phyloP scores from a whole-genome alignment of 2,329 filamentous ascomycete species.

The Dendryphion nanum region DNA sequence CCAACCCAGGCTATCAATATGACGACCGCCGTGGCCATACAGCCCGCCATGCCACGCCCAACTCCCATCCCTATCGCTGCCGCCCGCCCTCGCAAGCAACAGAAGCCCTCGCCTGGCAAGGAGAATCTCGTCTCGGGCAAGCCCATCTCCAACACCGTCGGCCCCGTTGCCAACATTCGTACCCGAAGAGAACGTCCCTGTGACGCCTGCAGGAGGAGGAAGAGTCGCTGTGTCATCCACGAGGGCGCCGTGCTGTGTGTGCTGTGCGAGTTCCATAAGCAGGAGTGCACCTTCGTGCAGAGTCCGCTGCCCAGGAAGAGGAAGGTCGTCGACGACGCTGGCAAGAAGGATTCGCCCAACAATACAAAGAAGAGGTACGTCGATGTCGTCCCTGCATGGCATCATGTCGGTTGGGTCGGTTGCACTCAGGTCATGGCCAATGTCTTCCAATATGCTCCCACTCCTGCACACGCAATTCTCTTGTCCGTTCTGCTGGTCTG shows the following conservation, averaged over 20 bases:
- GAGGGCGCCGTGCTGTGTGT: constrained; percentile 72
- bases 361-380: constrained; percentile 66
- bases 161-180: constrained; percentile 38
- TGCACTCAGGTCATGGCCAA: no score
- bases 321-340: constrained; percentile 66
- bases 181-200: constrained; percentile 43
- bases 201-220: constrained; percentile 71
- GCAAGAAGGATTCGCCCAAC: constrained; percentile 58
- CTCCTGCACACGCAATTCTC: no score
- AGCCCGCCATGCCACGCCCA: constrained; percentile 45
- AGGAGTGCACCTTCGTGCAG: constrained; percentile 75
- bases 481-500: no score
- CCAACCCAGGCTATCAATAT: constrained; percentile 31
- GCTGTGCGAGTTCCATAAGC: constrained; percentile 73
- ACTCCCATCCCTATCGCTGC: constrained; percentile 46
- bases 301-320: constrained; percentile 78
- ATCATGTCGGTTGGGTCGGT: no score
- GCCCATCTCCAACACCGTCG: constrained; percentile 31
- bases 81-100: constrained; percentile 43
- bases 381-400: not conserved
- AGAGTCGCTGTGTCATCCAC: constrained; percentile 75
- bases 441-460: no score
- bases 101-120: constrained; percentile 42
- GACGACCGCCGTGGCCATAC: constrained; percentile 50
- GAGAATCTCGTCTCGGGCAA: constrained; percentile 43